phyloP scores from a whole-genome alignment of 345 rosid genomes.

The Pistacia vera region DNA sequence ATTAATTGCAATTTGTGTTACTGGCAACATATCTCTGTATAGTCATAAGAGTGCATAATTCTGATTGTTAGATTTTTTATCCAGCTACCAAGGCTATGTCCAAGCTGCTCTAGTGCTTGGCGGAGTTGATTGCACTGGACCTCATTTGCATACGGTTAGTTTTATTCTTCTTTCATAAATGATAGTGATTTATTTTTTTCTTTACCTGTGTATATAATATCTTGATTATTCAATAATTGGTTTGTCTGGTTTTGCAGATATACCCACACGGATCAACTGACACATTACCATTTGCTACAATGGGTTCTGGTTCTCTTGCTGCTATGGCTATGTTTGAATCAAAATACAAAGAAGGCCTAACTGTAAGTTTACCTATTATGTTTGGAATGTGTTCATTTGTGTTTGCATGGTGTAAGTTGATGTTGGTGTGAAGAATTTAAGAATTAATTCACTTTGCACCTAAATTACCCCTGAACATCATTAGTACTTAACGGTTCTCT shows the following conservation, averaged over 20 bases:
- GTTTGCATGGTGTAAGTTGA: not conserved
- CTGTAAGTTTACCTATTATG: constrained; percentile 46
- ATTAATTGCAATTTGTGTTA: constrained; percentile 6
- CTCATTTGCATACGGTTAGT: constrained; percentile 83
- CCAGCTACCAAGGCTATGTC: constrained; percentile 79
- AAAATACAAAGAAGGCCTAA: constrained; percentile 77
- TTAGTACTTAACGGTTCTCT: not conserved
- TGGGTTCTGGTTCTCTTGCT: constrained; percentile 95
- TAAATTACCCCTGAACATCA: not conserved
- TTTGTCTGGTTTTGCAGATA: constrained; percentile 48
- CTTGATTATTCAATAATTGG: constrained; percentile 12
- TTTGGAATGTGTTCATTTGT: not conserved
- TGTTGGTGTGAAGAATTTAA: constrained; percentile 14
- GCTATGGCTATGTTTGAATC: constrained; percentile 86
- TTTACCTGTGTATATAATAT: not conserved
- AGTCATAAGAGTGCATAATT: constrained; percentile 2
- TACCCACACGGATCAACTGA: constrained; percentile 89
- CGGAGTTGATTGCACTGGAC: constrained; percentile 85
- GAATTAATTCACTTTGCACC: not conserved
- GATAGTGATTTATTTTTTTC: constrained; percentile 1
- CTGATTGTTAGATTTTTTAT: constrained; percentile 29
- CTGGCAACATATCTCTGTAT: constrained; percentile 3
- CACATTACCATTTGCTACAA: constrained; percentile 84
- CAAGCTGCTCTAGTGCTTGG: constrained; percentile 87
- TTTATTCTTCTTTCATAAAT: constrained; percentile 8